These are phyloP conservation scores for Lentinula boryana DNA, from an alignment of 768 basidiomycete species.

Conservation along the genomic window DNA sequence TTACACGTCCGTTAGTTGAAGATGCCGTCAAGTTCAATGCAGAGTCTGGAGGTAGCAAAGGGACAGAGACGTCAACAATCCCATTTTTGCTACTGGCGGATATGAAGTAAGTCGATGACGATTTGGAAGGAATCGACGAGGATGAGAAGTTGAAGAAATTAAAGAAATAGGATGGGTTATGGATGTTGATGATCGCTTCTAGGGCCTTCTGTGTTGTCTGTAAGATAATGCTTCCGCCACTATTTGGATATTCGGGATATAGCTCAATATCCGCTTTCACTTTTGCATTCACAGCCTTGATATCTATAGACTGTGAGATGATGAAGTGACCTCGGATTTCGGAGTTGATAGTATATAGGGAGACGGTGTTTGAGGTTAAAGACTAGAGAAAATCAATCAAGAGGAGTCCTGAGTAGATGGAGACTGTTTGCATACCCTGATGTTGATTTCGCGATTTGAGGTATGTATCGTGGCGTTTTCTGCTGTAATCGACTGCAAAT, in stretches of 20 bases:
- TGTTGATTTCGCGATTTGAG: neutral
- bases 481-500: conserved; percentile 24
- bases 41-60: conserved; percentile 26
- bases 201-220: neutral
- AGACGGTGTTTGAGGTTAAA: neutral
- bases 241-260: neutral
- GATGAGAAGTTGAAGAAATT: no score
- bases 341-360: neutral
- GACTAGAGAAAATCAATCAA: neutral
- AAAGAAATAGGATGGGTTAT: neutral
- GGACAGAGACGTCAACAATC: conserved; percentile 21
- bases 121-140: conserved; percentile 20
- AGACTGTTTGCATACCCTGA: neutral
- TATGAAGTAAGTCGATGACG: conserved; percentile 5
- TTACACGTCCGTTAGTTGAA: neutral
- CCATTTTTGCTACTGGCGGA: conserved; percentile 31
- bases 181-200: neutral
- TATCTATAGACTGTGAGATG: neutral
- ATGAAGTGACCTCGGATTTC: neutral
- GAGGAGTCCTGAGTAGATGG: neutral
- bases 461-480: conserved; percentile 16
- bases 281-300: neutral
- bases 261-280: neutral
- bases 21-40: conserved; percentile 13
- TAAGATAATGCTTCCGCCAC: neutral